These are phyloP conservation scores for Pseudomassariella vexata DNA, from an alignment of 2,329 filamentous ascomycete species.

Conservation along the genomic window DNA sequence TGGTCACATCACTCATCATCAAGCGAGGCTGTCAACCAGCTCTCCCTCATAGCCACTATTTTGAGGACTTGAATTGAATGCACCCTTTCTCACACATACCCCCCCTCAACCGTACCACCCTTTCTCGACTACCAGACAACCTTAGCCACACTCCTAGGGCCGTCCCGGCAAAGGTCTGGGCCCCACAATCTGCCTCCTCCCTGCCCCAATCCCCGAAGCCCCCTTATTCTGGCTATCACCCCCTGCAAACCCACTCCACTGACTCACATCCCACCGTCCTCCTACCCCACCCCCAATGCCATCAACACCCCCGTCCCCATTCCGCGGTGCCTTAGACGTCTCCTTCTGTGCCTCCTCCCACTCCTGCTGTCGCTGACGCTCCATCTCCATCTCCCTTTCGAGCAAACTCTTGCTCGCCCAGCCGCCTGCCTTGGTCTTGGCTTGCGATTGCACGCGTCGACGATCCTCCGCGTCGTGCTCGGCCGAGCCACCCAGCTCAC, in stretches of 20 bases:
- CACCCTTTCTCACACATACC: too few species aligned
- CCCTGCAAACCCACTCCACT: conserved; percentile 70
- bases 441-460: conserved; percentile 51
- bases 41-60: too few species aligned
- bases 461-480: conserved; percentile 60
- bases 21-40: too few species aligned
- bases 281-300: conserved; percentile 62
- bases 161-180: conserved; percentile 58
- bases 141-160: too few species aligned
- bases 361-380: conserved; percentile 69
- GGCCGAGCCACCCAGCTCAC: conserved; percentile 48
- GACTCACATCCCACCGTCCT: conserved; percentile 69
- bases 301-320: conserved; percentile 48
- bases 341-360: conserved; percentile 73
- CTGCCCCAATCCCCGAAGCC: conserved; percentile 59
- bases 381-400: conserved; percentile 76
- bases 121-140: too few species aligned
- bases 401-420: conserved; percentile 66
- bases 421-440: conserved; percentile 55
- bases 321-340: conserved; percentile 48
- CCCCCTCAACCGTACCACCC: too few species aligned
- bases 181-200: conserved; percentile 72
- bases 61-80: too few species aligned
- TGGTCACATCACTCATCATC: too few species aligned
- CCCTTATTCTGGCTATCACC: conserved; percentile 70